Evolutionary conservation across 345 rosid genomes (phyloP).

Genomic region (Salix brachista): DNA sequence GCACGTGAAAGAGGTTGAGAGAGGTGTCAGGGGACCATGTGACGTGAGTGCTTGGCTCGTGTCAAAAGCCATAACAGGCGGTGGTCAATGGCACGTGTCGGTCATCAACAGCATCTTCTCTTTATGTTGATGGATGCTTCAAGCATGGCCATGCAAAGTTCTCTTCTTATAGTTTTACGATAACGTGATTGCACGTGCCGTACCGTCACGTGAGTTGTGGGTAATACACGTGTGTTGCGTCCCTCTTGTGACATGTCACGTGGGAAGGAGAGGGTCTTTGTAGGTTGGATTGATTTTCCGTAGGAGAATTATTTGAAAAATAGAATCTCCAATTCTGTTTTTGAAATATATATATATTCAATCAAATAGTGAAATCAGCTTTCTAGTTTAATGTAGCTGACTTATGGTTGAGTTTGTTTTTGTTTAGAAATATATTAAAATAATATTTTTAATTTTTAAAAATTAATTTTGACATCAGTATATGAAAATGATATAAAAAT

Average conservation of each 20-base stretch:
- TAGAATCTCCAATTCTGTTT: neutral
- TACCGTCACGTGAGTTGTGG: constrained; percentile 37
- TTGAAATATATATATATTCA: too few species aligned
- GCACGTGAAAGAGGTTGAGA: constrained; percentile 44
- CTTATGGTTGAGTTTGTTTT: too few species aligned
- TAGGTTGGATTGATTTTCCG: neutral
- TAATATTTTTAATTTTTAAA: too few species aligned
- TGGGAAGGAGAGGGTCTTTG: constrained; percentile 1
- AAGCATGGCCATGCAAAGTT: neutral
- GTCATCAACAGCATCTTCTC: neutral
- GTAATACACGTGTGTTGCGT: constrained; percentile 17
- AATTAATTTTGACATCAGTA: too few species aligned
- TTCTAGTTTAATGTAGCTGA: too few species aligned
- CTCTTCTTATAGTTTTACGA: neutral
- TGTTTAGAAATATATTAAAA: too few species aligned
- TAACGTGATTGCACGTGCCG: constrained; percentile 46
- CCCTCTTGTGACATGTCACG: constrained; percentile 15
- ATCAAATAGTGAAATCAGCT: too few species aligned
- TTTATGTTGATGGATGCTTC: constrained; percentile 18
- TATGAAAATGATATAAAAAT: too few species aligned
- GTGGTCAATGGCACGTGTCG: constrained; percentile 50
- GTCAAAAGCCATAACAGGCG: constrained; percentile 40
- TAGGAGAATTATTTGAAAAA: neutral
- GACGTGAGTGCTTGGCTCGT: constrained; percentile 43
- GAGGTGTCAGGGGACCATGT: constrained; percentile 53